Evolutionary conservation across 768 basidiomycete species (phyloP), one percentile per base, ranked within the genome.

Genomic region (Peribolospora baueri): DNA sequence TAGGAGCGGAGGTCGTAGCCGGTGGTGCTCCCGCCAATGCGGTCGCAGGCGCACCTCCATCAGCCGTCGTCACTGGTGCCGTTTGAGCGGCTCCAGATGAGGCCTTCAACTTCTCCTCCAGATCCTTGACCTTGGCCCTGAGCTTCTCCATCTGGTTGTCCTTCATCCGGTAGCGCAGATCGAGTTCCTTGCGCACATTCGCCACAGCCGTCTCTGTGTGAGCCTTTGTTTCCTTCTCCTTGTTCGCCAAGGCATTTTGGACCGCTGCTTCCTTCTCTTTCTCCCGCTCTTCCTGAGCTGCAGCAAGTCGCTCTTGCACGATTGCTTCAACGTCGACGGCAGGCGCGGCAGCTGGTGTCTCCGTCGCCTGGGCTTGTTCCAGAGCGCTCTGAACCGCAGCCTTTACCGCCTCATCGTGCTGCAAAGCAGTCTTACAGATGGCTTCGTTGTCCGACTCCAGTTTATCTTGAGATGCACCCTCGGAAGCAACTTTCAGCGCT

Each of bases 181-280:
- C 69, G 52, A 73, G 70, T 59, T 84, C 82, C 69, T 74, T 70
- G 50, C 82, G 71, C 3, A 82, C 82, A 3, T 75, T 70, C 51
- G 84, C 82, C 5, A 80, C 71, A 1, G 82, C 82, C 5, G 74
- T 70, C 3, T 71, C 71, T 42, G 82, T 74, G 52, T 80, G 36
- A 3, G 63, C 59, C 37, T 66, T 56, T 54, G 53, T 48, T 36
- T 68, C 66, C 54, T 69, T 65, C 43, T 69, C 68, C 37, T 73
- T 69, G 13, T 68, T 64, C 9, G 70, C 66, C 0, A 65, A 65
- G 7, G 74, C 76, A 39, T 71, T 68, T 36, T 74, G 73, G n/a
- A 74, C 69, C 5, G 76, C 77, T 38, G 53, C 43, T 41, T 52
- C 48, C 41, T 47, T 38, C 7, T 56, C 56, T 46, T 42, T 25